A percentile compares a stretch with the other conserved stretches of the same genome.
These are phyloP conservation scores for Lentinula boryana DNA, from an alignment of 768 basidiomycete species.

Conservation along the genomic window DNA sequence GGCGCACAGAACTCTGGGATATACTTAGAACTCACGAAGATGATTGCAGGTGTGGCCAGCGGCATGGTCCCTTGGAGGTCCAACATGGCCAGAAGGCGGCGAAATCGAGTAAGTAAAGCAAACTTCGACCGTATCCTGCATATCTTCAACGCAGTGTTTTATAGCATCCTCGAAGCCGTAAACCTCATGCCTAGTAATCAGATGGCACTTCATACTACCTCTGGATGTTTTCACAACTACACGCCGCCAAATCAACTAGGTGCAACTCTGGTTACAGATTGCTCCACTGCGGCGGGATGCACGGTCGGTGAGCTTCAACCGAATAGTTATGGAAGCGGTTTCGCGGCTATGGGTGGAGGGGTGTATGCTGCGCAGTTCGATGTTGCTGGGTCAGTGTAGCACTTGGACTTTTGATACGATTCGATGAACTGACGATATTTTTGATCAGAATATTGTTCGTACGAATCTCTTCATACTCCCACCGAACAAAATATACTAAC, in stretches of 20 bases:
- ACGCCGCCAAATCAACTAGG: constrained; percentile 35
- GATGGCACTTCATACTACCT: constrained; percentile 70
- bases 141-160: constrained; percentile 15
- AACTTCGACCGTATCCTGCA: not conserved
- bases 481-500: not conserved
- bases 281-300: constrained; percentile 60
- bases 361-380: constrained; percentile 75
- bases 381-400: constrained; percentile 23
- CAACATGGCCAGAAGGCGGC: constrained; percentile 37
- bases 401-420: not conserved
- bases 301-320: constrained; percentile 51
- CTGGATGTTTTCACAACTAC: constrained; percentile 29
- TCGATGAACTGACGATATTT: not conserved
- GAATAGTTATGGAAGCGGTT: constrained; percentile 61
- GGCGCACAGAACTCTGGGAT: not conserved
- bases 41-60: not conserved
- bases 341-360: constrained; percentile 67
- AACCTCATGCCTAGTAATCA: constrained; percentile 68
- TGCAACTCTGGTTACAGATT: constrained; percentile 45
- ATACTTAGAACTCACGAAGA: not conserved
- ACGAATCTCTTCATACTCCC: not conserved
- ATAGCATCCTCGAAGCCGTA: constrained; percentile 77
- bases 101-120: constrained; percentile 36
- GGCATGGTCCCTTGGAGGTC: constrained; percentile 11
- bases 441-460: constrained; percentile 19